Conservation (phyloP, 2,329 filamentous ascomycete species). For the Phyllosticta citriasiana region DNA sequence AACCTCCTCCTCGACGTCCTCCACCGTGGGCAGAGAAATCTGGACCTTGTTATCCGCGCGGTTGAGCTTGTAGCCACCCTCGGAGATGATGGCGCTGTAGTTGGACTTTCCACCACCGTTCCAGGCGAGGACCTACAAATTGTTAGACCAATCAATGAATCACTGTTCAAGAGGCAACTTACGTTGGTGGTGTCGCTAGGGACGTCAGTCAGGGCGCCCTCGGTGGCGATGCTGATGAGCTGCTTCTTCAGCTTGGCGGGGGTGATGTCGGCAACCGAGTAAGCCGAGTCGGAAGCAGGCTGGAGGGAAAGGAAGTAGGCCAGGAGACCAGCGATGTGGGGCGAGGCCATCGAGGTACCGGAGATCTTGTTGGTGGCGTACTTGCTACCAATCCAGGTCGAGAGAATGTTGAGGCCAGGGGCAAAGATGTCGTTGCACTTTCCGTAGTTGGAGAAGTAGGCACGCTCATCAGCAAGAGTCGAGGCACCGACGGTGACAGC, state of each 20-base stretch:
- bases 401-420: slow-evolving; percentile 90
- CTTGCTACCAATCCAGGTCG: slow-evolving; percentile 96
- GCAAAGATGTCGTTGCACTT: slow-evolving; percentile 99
- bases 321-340: slow-evolving; percentile 89
- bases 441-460: slow-evolving; percentile 99
- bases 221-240: slow-evolving; percentile 73
- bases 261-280: slow-evolving; percentile 78
- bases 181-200: slow-evolving; percentile 78
- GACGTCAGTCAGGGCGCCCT: slow-evolving; percentile 68
- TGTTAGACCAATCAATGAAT: slow-evolving; percentile 16
- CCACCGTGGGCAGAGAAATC: slow-evolving; percentile 15
- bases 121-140: slow-evolving; percentile 70
- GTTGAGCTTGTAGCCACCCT: slow-evolving; percentile 57
- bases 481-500: slow-evolving; percentile 95
- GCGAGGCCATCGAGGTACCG: slow-evolving; percentile 97
- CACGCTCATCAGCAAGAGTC: slow-evolving; percentile 85
- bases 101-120: slow-evolving; percentile 94
- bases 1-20: slow-evolving; percentile 22
- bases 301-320: slow-evolving; percentile 98
- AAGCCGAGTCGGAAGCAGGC: slow-evolving; percentile 81
- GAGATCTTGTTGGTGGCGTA: slow-evolving; percentile 98
- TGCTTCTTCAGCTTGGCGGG: slow-evolving; percentile 89
- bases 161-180: slow-evolving; percentile 22
- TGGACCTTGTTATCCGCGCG: slow-evolving; percentile 16
- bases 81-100: slow-evolving; percentile 71